Evolutionary conservation across 306 rosid genomes (phyloP), one percentile per base, ranked within the genome.

Genomic region (Geum urbanum): DNA sequence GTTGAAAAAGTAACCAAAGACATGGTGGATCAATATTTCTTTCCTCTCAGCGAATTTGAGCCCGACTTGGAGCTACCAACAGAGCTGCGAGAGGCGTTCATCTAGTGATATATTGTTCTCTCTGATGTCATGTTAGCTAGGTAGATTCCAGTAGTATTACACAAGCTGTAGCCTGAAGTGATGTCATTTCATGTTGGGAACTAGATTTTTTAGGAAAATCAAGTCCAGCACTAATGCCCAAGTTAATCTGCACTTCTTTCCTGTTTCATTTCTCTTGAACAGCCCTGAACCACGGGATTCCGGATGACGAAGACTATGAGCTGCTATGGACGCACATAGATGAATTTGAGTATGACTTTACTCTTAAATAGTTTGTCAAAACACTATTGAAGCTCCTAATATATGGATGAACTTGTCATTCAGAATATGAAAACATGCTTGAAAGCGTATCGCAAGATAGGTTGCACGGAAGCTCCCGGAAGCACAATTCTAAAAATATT

Each of bases 1-100:
- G 72, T 92, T 76, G 96, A 86, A 46, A 83, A 77, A 80, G 96
- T 92, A 52, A 84, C 94, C 50, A 51, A 74, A 73, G 97, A 90
- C 69, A 85, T 90, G 98, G 96, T 92, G 75, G 88, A 82, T 70
- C 86, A 77, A 16, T 92, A 86, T 83, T 92, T 92, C 72, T 81
- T 76, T 74, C 90, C 86, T 56, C 67, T 85, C 4, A 85, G 79
- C 64, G 88, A 81, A 57, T 63, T 48, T 51, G 98, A 94, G 84
- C 85, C 96, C 46, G 94, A 82, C 63, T 71, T 94, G 9, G 97
- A 87, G 63, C 82, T 90, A 18, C 96, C 96, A 35, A 87, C 92
- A 41, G 79, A 85, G 66, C 35, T 67, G 64, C 78, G 94, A 52
- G 97, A 90, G 85, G 92, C 95, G 56, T 67, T 49, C 55, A 46